Evolutionary conservation across 805 yeast genomes (phyloP), one percentile per base, ranked within the genome.

Genomic region (Blastobotrys mokoenaii): DNA sequence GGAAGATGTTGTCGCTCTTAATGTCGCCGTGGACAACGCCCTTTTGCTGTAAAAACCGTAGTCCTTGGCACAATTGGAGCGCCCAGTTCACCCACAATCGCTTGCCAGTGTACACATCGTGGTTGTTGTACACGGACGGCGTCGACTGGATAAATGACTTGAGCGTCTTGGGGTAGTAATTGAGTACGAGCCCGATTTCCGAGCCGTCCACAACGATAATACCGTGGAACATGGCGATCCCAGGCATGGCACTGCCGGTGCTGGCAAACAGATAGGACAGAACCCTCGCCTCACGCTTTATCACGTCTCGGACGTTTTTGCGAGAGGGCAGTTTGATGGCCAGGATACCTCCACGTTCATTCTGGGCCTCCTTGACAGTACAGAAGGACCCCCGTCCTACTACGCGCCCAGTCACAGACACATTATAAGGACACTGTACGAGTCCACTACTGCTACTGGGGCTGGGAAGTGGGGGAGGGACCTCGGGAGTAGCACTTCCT

Each of bases 1-100:
- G 59, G 47, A 73, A 55, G 7, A 74, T 54, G 51, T 74, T 74
- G 38, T 69, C 69, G 14, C 76, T 64, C 55, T 74, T 74, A 48
- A 72, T 52, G 51, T 74, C 79, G 51, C 75, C 66, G 48, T 74
- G 78, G 12, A 74, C 68, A 22, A 66, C 50, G 3, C 59, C 51
- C 27, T 45, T 44, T 8, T 50, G 27, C 29, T 58, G 61, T 18
- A 61, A 34, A 22, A 47, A 51, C 15, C 38, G 30, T 27, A 61
- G 51, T 1, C 58, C 65, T 1, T 17, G 25, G 11, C 48, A 44
- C 17, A 62, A 53, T 41, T 55, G 56, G 8, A 15, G 40, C 9
- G 62, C 53, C 62, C 62, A 60, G n/a, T 27, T 11, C 16, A 17
- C 22, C 61, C 62, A 62, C 22, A 43, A 44, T 10, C 43, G 46